phyloP scores from a whole-genome alignment of 805 yeast genomes.

The Wickerhamomyces alni region DNA sequence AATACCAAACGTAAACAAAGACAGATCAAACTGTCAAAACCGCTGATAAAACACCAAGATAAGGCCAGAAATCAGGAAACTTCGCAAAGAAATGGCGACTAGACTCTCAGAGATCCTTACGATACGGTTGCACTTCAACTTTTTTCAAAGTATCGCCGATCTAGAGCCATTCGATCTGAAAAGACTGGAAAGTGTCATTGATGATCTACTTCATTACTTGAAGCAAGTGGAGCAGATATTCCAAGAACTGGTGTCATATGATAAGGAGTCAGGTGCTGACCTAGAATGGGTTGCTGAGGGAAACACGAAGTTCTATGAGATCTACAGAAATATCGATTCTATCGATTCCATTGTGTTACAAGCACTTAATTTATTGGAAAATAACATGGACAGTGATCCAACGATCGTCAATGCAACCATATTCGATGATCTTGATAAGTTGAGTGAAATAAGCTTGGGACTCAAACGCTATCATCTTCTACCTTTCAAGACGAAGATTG shows the following conservation, averaged over 20 bases:
- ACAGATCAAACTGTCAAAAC: too few relatives aligned
- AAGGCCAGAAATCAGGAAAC: too few relatives aligned
- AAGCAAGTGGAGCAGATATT: slow-evolving; percentile 13
- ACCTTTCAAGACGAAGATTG: slow-evolving; percentile 28
- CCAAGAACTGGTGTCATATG: slow-evolving; percentile 1
- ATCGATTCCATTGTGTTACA: slow-evolving; percentile 31
- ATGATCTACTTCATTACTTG: slow-evolving; percentile 18
- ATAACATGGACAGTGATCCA: slow-evolving; percentile 15
- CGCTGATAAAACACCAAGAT: too few relatives aligned
- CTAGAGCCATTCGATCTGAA: slow-evolving; percentile 21
- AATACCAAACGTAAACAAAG: too few relatives aligned
- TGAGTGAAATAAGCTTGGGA: slow-evolving; percentile 23
- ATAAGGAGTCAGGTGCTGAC: slow-evolving; percentile 1
- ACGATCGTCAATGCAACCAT: slow-evolving; percentile 23
- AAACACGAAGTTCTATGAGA: slow-evolving; percentile 24
- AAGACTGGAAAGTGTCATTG: slow-evolving; percentile 14
- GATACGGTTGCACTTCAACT: slow-evolving; percentile 18
- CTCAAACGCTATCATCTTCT: slow-evolving; percentile 25
- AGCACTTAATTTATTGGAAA: slow-evolving; percentile 30
- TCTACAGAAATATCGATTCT: slow-evolving; percentile 25
- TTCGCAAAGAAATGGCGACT: too few relatives aligned
- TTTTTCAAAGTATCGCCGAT: slow-evolving; percentile 19
- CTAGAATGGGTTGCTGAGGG: slow-evolving; percentile 31
- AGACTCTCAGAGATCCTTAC: slow-evolving; percentile 20
- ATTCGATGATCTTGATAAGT: slow-evolving; percentile 25